Evolutionary conservation across 2,329 filamentous ascomycete species (phyloP).

Genomic region (Xenoacremonium recifei): DNA sequence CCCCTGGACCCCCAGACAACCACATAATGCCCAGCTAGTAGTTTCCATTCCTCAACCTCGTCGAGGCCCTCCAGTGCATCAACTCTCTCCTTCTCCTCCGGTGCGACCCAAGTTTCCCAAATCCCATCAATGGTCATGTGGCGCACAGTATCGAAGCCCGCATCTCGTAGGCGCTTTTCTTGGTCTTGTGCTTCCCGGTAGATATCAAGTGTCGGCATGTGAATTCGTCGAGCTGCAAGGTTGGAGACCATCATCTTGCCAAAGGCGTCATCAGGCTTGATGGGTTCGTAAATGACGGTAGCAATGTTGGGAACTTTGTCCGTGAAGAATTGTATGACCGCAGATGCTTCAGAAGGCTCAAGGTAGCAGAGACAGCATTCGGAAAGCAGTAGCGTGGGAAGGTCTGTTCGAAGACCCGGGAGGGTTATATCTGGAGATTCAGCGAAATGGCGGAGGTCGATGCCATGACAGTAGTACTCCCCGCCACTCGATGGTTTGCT

Average conservation of each 20-base stretch:
- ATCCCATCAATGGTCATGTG: slow-evolving; percentile 54
- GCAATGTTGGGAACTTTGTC: slow-evolving; percentile 46
- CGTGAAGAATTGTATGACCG: slow-evolving; percentile 65
- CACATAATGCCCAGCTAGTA: slow-evolving; percentile 86
- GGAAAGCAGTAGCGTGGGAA: slow-evolving; percentile 84
- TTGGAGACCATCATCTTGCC: slow-evolving; percentile 92
- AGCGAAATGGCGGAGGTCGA: slow-evolving; percentile 66
- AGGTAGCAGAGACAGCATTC: slow-evolving; percentile 97
- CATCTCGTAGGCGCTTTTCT: slow-evolving; percentile 59
- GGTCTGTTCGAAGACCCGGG: slow-evolving; percentile 47
- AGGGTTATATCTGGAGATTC: slow-evolving; percentile 14
- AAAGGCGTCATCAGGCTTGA: slow-evolving; percentile 80
- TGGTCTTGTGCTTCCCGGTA: slow-evolving; percentile 72
- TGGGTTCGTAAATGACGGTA: slow-evolving; percentile 85
- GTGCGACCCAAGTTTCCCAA: slow-evolving; percentile 72
- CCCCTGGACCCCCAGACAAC: slow-evolving; percentile 81
- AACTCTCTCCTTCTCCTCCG: slow-evolving; percentile 74
- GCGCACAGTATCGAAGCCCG: slow-evolving; percentile 58
- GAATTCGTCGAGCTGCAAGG: slow-evolving; percentile 75
- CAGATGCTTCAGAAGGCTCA: slow-evolving; percentile 59
- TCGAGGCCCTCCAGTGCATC: slow-evolving; percentile 83
- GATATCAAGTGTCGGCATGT: slow-evolving; percentile 75
- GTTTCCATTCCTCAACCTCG: slow-evolving; percentile 90
- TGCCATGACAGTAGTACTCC: slow-evolving; percentile 57
- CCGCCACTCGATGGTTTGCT: slow-evolving; percentile 38